Base-by-base conservation (phyloP, 768 basidiomycete genomes). In the Cubamyces sp. region DNA sequence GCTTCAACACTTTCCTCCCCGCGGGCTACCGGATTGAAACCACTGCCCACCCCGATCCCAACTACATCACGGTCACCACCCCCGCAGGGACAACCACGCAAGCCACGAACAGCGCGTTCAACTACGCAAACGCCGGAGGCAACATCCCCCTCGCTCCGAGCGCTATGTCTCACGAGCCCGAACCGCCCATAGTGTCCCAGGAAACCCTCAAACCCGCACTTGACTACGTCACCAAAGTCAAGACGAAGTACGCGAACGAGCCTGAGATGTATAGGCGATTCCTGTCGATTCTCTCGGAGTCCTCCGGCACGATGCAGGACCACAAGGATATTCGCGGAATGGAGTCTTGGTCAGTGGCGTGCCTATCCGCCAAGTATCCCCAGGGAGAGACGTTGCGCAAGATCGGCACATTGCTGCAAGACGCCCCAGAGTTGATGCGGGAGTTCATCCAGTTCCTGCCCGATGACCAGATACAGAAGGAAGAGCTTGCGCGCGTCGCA, bases 1-100 rank as follows among this genome's bases (percentile, higher is more conserved):
- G 96, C 11, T 99, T 99, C 83, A 98, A 98, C 77, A 97, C 95
- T 0, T 99, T 98, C 76, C 83, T 99, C 12, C 96, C 96, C 3
- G 82, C 85, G 21, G 96, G 96, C 16, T 99, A 98, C 72, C 88
- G 92, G 50, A 98, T 99, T 73, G 94, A 96, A 66, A 82, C 82
- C 15, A 77, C 77, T 34, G 87, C 91, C 68, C 75, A 82, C n/a
- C 78, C 82, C n/a, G 84, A 88, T 59, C 76, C 82, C 37, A 82
- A 84, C 37, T 79, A 82, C 66, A 91, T 92, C 70, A 91, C 87
- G 1, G 90, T 92, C 37, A 91, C 88, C 0, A 91, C 90, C 0
- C 91, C 91, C 1, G 79, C 82, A 0, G 91, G 90, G 1, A 86
- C 82, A 5, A 84, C 70, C 16, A 70, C 68, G 6, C 71, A 74